phyloP scores from a whole-genome alignment of 805 yeast genomes.

The Candida rishiriensis region DNA sequence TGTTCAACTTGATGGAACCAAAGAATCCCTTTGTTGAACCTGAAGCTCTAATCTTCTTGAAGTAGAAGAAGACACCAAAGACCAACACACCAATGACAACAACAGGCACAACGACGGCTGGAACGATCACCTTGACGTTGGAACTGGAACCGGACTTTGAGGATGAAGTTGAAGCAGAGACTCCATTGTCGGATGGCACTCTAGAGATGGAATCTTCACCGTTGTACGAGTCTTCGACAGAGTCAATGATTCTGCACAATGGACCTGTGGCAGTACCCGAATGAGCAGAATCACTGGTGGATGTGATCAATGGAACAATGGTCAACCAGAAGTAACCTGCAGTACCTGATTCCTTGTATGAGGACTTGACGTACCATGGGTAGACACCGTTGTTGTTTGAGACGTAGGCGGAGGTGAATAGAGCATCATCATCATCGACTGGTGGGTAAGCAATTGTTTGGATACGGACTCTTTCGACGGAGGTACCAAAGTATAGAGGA shows the following conservation, averaged over 20 bases:
- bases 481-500: constrained; percentile 38
- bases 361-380: constrained; percentile 31
- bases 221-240: constrained; percentile 18
- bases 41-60: constrained; percentile 21
- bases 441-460: constrained; percentile 32
- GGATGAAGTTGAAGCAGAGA: constrained; percentile 11
- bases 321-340: constrained; percentile 35
- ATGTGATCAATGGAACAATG: constrained; percentile 35
- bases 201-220: constrained; percentile 30
- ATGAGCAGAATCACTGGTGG: constrained; percentile 32
- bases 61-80: constrained; percentile 28
- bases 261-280: constrained; percentile 39
- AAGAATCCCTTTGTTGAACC: constrained; percentile 14
- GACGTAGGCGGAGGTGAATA: constrained; percentile 32
- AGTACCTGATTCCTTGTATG: constrained; percentile 19
- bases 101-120: constrained; percentile 41
- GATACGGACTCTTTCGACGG: constrained; percentile 32
- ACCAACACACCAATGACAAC: constrained; percentile 29
- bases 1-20: constrained; percentile 9
- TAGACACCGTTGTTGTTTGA: constrained; percentile 36
- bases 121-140: constrained; percentile 33
- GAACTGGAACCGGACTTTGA: constrained; percentile 2
- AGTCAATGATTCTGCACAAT: constrained; percentile 32
- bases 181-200: constrained; percentile 38
- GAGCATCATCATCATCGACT: constrained; percentile 28